Evolutionary conservation across 78 protist species (phyloP).

Genomic region (Carpediemonas membranifera): DNA sequence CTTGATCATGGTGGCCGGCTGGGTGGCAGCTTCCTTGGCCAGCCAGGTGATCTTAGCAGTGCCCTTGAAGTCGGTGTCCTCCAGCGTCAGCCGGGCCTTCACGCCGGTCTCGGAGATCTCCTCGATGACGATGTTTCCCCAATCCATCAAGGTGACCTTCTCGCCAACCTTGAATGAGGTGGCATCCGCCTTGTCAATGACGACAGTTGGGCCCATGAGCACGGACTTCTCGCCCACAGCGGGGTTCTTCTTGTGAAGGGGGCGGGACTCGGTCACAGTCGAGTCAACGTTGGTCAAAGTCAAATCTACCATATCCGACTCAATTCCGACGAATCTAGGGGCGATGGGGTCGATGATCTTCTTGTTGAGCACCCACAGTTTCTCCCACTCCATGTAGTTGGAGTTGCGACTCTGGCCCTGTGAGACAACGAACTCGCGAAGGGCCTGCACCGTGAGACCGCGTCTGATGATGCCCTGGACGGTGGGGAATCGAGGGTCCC

Average conservation of each 20-base stretch:
- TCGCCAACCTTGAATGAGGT: constrained; percentile 1
- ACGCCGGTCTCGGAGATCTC: not conserved
- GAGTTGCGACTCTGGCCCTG: constrained; percentile 56
- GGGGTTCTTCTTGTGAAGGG: not conserved
- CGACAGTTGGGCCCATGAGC: not conserved
- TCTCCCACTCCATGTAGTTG: constrained; percentile 59
- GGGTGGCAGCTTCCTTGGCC: constrained; percentile 6
- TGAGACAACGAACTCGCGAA: constrained; percentile 53
- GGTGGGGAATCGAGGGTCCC: constrained; percentile 95
- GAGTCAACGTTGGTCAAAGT: too few relatives aligned
- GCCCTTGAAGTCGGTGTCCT: not conserved
- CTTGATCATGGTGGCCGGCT: constrained; percentile 33
- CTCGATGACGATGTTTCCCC: constrained; percentile 69
- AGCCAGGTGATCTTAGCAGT: constrained; percentile 73
- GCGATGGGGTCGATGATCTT: constrained; percentile 67
- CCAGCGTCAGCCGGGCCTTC: not conserved
- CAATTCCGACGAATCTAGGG: constrained; percentile 29
- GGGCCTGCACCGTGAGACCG: constrained; percentile 77
- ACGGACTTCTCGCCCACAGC: not conserved
- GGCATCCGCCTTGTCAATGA: constrained; percentile 10
- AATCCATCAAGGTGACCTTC: constrained; percentile 72
- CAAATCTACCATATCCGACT: not conserved
- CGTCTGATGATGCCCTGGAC: constrained; percentile 78
- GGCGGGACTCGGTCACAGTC: not conserved
- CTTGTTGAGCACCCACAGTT: constrained; percentile 82